Base-by-base conservation (phyloP, 805 yeast species). In the Nakazawaea laoshanensis region DNA sequence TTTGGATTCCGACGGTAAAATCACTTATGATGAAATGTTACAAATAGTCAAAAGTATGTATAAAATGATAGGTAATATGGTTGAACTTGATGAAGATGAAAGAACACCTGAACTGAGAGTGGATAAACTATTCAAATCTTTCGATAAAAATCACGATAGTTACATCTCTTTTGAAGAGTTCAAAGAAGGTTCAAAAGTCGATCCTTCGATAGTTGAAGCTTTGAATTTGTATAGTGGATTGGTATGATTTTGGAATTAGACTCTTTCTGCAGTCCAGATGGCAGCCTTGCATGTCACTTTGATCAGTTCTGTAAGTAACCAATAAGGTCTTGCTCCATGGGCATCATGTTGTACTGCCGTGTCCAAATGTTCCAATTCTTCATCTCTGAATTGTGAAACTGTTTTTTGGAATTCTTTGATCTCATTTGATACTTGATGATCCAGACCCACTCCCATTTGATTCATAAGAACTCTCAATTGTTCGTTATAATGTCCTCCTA, bases 1-100 rank as follows among this genome's bases (percentile, higher is more conserved):
- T 56, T 64, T 79, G 38, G 80, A 85, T 49, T 72, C 74, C 32
- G 83, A 80, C 43, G 96, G 96, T 2, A 66, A 63, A 45, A 73
- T 92, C 35, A 65, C 73, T 17, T 85, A 76, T 52, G 71, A 73
- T 20, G 97, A 92, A 50, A 74, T 92, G 74, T 62, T 85, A 32
- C 63, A 73, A 2, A 85, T 92, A 26, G 83, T 87, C 5, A 66
- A 71, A 19, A 80, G 96, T 20, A 83, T 89, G 21, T 89, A 92
- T 55, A 83, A 82, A 55, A 88, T 92, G 97, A 81, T 89, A 38
- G 99, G 97, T 1, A 71, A 88, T 2, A 86, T 88, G 89, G 95
- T 88, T 38, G 77, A 77, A 40, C 65, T 87, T 33, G 83, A 85
- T 13, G 89, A 77, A 15, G 96, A 88, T 50, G 97, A 88, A 47